These are phyloP conservation scores for Geotrichum fermentans DNA, from an alignment of 1,139 yeast genomes.

Conservation along the genomic window DNA sequence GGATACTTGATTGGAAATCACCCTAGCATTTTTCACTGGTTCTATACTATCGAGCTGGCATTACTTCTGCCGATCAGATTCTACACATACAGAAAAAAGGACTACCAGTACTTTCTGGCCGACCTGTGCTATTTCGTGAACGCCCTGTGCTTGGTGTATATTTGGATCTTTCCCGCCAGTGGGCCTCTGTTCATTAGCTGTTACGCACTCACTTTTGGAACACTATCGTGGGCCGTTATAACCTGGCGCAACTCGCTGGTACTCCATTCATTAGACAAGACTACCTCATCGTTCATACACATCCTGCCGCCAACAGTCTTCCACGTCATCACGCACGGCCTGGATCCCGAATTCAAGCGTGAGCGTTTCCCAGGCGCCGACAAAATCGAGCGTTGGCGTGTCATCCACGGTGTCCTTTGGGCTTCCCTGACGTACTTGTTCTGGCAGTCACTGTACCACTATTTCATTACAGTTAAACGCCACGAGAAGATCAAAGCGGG, in stretches of 20 bases:
- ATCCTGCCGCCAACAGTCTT: conserved; percentile 84
- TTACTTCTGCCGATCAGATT: conserved; percentile 79
- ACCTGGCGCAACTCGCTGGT: conserved; percentile 96
- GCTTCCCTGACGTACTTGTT: conserved; percentile 76
- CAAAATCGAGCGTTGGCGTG: conserved; percentile 61
- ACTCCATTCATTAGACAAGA: conserved; percentile 84
- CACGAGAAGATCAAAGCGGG: conserved; percentile 83
- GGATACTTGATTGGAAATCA: conserved; percentile 76
- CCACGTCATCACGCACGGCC: conserved; percentile 80
- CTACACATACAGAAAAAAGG: conserved; percentile 72
- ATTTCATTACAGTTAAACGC: conserved; percentile 77
- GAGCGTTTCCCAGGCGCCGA: conserved; percentile 78
- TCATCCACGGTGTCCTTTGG: conserved; percentile 65
- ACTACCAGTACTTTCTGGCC: conserved; percentile 86
- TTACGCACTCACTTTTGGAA: conserved; percentile 83
- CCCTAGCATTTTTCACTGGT: conserved; percentile 72
- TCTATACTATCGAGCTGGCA: conserved; percentile 59
- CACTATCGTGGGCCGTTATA: conserved; percentile 86
- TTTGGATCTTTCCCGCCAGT: conserved; percentile 81
- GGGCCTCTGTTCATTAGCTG: conserved; percentile 70
- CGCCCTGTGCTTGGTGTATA: conserved; percentile 56
- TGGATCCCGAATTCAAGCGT: conserved; percentile 51
- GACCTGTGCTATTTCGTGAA: conserved; percentile 93
- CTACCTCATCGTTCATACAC: conserved; percentile 87
- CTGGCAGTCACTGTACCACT: conserved; percentile 92